phyloP scores from a whole-genome alignment of 768 basidiomycete genomes.

The Arthromyces matolae region DNA sequence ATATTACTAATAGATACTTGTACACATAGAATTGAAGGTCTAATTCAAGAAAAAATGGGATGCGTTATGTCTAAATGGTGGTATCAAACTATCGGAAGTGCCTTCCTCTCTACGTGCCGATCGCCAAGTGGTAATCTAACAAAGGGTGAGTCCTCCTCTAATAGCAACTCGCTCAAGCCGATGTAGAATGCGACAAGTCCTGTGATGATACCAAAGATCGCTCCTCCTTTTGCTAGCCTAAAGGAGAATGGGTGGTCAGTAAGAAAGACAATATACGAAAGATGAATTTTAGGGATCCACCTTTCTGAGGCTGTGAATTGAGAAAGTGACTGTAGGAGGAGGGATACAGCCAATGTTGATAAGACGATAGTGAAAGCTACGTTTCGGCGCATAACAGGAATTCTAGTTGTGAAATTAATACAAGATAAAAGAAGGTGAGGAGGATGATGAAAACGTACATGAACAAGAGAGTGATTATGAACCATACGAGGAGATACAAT shows the following conservation, averaged over 20 bases:
- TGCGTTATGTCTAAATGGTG: too few relatives aligned
- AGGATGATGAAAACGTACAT: slow-evolving; percentile 42
- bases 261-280: background rate
- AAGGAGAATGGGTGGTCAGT: background rate
- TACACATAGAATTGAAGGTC: too few relatives aligned
- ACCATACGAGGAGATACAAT: slow-evolving; percentile 66
- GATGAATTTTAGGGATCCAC: too few relatives aligned
- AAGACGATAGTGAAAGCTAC: slow-evolving; percentile 27
- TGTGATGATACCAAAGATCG: slow-evolving; percentile 29
- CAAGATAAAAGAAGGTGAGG: background rate
- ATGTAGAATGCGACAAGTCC: slow-evolving; percentile 32
- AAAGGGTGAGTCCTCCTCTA: slow-evolving; percentile 25
- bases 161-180: slow-evolving; percentile 27
- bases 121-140: slow-evolving; percentile 26
- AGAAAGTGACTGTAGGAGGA: slow-evolving; percentile 24
- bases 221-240: slow-evolving; percentile 23
- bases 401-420: slow-evolving; percentile 13
- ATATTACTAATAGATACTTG: background rate
- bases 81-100: too few relatives aligned
- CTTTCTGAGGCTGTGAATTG: slow-evolving; percentile 15
- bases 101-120: background rate
- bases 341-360: slow-evolving; percentile 19
- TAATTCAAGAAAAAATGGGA: too few relatives aligned
- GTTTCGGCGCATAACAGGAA: slow-evolving; percentile 25
- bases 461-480: slow-evolving; percentile 60